Base-by-base conservation (phyloP, 345 rosid species). In the Populus tremula region DNA sequence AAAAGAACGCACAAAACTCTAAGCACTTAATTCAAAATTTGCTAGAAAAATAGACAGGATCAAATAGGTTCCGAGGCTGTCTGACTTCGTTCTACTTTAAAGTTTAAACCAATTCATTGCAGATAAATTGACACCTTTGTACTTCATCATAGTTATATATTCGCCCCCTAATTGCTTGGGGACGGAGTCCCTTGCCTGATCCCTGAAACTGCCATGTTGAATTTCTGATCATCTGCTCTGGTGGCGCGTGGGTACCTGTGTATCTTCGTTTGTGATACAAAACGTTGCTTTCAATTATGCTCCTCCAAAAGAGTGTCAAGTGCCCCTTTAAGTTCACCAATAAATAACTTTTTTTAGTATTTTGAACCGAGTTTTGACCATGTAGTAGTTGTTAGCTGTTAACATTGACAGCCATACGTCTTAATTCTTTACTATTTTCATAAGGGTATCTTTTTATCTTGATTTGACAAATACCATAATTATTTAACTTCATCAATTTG, bases 111-210 rank as follows among this genome's bases (percentile, higher is more conserved):
- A 36, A n/a, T 36, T 45, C 45, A 29, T 35, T 74, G 41, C 21
- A n/a, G 59, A 25, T 67, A 49, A 73, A 80, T 66, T 81, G 77
- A 85, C 79, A 20, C 8, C 72, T n/a, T 59, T n/a, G 31, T 7
- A 29, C 33, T 53, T 18, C 18, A 63, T 35, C 38, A 63, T 36
- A 56, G 3, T 21, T 25, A 23, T 53, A 21, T 33, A 68, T 23
- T 69, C 31, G 41, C 70, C 69, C 49, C 45, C 33, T 45, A 21
- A 49, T 72, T 76, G 39, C 71, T 43, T 66, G 59, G 77, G 36
- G 73, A 65, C 70, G 75, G 78, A 67, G 29, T 41, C 70, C 49
- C 50, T 27, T 2, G 21, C 23, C 29, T 36, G 21, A 23, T 35
- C 41, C 66, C 64, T 29, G 76, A 66, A 54, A 65, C 56, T 25